A percentile compares a stretch with the other conserved stretches of the same genome.
phyloP scores from a whole-genome alignment of 208 protist genomes.

The Trypanosoma platydactyli region DNA sequence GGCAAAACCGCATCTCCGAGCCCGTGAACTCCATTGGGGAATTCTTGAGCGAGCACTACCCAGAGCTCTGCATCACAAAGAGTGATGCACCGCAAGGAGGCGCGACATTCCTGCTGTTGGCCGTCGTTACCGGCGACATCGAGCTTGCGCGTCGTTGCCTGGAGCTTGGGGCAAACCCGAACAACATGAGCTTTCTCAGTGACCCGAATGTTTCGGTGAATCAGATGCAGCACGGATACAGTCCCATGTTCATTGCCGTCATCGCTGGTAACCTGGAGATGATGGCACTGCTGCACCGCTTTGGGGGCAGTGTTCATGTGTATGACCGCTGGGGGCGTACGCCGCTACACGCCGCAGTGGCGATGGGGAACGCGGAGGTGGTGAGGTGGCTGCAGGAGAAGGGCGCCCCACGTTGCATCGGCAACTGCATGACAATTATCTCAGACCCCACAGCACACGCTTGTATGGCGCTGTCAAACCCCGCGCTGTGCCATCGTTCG shows the following conservation, averaged over 20 bases:
- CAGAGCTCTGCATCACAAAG: constrained; percentile 44
- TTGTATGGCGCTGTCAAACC: constrained; percentile 56
- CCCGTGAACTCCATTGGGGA: constrained; percentile 71
- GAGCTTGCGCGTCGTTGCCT: constrained; percentile 69
- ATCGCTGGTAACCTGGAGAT: constrained; percentile 73
- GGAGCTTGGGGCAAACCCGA: constrained; percentile 80
- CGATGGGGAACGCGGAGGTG: constrained; percentile 64
- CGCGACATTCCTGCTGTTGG: constrained; percentile 76
- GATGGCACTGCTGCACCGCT: constrained; percentile 56
- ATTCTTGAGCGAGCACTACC: constrained; percentile 73
- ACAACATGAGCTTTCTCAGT: constrained; percentile 78
- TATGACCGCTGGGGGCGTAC: constrained; percentile 90
- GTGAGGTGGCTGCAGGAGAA: constrained; percentile 77
- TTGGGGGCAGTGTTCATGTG: constrained; percentile 76
- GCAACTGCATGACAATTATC: constrained; percentile 51
- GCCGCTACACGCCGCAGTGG: constrained; percentile 77
- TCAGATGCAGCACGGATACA: constrained; percentile 91
- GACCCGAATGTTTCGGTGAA: constrained; percentile 50
- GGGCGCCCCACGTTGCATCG: constrained; percentile 72
- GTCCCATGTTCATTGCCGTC: constrained; percentile 82
- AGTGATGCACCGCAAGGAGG: constrained; percentile 46
- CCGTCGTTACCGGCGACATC: constrained; percentile 72
- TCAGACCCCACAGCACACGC: constrained; percentile 45
- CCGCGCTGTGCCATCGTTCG: constrained; percentile 45
- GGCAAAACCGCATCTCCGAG: constrained; percentile 53